These are phyloP conservation scores for Scutellaria minor DNA, from an alignment of 257 asterid genomes.

Conservation along the genomic window DNA sequence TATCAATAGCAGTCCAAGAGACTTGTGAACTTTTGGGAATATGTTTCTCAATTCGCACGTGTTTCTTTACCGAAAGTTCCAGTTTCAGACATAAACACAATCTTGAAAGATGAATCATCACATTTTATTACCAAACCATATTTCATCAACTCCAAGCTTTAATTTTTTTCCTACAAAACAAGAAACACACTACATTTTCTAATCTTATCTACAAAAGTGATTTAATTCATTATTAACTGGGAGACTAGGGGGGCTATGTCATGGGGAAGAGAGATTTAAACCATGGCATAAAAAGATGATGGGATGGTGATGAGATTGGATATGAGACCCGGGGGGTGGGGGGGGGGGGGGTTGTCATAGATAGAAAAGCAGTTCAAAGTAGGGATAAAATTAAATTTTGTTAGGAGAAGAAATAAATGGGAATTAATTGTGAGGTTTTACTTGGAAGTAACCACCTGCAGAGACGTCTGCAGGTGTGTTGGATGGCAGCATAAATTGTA, in stretches of 20 bases:
- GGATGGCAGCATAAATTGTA: slow-evolving; percentile 28
- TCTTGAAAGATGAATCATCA: background rate
- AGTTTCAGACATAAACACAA: background rate
- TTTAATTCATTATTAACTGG: background rate
- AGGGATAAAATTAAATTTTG: slow-evolving; percentile 41
- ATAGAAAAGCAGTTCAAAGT: slow-evolving; percentile 25
- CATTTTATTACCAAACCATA: background rate
- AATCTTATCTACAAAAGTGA: background rate
- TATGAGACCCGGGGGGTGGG: slow-evolving; percentile 14
- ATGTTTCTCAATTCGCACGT: too few species aligned
- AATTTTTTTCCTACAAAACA: background rate
- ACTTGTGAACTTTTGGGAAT: too few species aligned
- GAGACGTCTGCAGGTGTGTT: slow-evolving; percentile 26
- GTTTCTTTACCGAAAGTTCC: too few species aligned
- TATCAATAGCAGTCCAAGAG: too few species aligned
- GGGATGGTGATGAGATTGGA: slow-evolving; percentile 50
- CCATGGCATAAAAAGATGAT: slow-evolving; percentile 45
- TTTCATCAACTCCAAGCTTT: background rate
- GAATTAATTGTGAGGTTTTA: slow-evolving; percentile 34
- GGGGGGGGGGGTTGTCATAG: background rate
- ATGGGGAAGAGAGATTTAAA: slow-evolving; percentile 42
- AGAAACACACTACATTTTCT: background rate
- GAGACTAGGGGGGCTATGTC: slow-evolving; percentile 15
- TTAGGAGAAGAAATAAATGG: slow-evolving; percentile 44
- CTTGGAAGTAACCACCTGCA: slow-evolving; percentile 43